A percentile compares a stretch with the other conserved stretches of the same genome.
Evolutionary conservation across 2,329 filamentous ascomycete genomes (phyloP).

Genomic region (Diaporthe destruens): DNA sequence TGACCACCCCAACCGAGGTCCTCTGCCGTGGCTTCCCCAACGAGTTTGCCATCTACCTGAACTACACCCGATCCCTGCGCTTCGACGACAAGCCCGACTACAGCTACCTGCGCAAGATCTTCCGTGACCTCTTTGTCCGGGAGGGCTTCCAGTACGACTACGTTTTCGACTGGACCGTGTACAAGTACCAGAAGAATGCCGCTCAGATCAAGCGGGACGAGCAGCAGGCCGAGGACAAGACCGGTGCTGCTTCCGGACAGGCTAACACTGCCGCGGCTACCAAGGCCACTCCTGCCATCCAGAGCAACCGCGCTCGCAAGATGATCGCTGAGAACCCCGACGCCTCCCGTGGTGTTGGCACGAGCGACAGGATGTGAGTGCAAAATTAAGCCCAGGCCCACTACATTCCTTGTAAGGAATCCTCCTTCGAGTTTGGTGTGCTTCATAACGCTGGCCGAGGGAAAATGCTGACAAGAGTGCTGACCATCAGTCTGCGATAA

Average conservation of each 20-base stretch:
- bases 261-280: conserved; percentile 69
- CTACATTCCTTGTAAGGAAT: conserved; percentile 90
- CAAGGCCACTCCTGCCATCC: conserved; percentile 73
- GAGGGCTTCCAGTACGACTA: conserved; percentile 99
- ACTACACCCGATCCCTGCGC: conserved; percentile 98
- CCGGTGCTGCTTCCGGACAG: conserved; percentile 73
- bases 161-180: conserved; percentile 99
- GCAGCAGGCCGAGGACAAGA: conserved; percentile 84
- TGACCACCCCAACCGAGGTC: conserved; percentile 98
- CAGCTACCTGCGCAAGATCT: conserved; percentile 99
- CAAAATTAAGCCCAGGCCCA: conserved; percentile 67
- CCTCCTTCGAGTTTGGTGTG: conserved; percentile 87
- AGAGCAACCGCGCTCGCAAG: conserved; percentile 85
- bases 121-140: conserved; percentile 98
- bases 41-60: conserved; percentile 99
- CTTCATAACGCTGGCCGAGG: conserved; percentile 81
- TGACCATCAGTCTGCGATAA: conserved; percentile 87
- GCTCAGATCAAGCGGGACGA: conserved; percentile 89
- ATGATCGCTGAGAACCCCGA: conserved; percentile 82
- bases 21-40: conserved; percentile 99
- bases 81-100: conserved; percentile 99
- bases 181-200: conserved; percentile 99
- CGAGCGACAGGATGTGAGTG: conserved; percentile 97
- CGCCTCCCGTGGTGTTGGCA: conserved; percentile 80
- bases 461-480: conserved; percentile 81